These are phyloP conservation scores for Arthrobotrys conoides DNA, from an alignment of 2,329 filamentous ascomycete species.

Conservation along the genomic window DNA sequence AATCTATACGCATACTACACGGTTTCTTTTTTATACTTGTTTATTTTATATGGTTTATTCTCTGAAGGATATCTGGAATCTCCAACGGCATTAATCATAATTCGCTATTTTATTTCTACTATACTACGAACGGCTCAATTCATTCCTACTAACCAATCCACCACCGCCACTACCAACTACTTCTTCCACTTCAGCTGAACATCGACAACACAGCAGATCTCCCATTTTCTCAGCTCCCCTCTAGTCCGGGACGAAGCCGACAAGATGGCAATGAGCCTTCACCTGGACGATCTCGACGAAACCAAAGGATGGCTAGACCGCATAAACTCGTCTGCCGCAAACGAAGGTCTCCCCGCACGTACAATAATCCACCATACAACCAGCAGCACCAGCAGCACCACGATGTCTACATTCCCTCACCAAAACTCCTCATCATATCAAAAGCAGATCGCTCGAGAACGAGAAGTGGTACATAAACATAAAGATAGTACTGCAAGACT, in stretches of 20 bases:
- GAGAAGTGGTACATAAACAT: constrained; percentile 38
- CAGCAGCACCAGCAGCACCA: background rate
- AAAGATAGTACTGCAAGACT: constrained; percentile 50
- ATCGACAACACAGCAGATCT: background rate
- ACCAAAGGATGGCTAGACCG: constrained; percentile 48
- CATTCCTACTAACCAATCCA: too few relatives aligned
- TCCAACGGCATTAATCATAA: constrained; percentile 24
- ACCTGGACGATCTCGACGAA: constrained; percentile 57
- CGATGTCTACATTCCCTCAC: constrained; percentile 18
- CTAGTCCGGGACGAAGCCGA: background rate
- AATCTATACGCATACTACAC: background rate
- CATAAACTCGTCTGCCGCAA: constrained; percentile 29
- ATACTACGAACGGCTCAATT: too few relatives aligned
- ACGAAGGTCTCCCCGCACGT: constrained; percentile 20
- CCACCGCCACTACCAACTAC: background rate
- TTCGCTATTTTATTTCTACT: background rate
- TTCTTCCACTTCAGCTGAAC: background rate
- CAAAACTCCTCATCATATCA: constrained; percentile 31
- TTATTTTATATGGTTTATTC: constrained; percentile 4
- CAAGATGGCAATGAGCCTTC: constrained; percentile 59
- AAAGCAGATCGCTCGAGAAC: constrained; percentile 40
- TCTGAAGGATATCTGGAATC: constrained; percentile 13
- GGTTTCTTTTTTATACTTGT: background rate
- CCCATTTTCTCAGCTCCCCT: constrained; percentile 3
- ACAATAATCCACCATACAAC: background rate